Evolutionary conservation across 2,329 filamentous ascomycete species (phyloP), one percentile per base, ranked within the genome.

Genomic region (Fusarium sp.): DNA sequence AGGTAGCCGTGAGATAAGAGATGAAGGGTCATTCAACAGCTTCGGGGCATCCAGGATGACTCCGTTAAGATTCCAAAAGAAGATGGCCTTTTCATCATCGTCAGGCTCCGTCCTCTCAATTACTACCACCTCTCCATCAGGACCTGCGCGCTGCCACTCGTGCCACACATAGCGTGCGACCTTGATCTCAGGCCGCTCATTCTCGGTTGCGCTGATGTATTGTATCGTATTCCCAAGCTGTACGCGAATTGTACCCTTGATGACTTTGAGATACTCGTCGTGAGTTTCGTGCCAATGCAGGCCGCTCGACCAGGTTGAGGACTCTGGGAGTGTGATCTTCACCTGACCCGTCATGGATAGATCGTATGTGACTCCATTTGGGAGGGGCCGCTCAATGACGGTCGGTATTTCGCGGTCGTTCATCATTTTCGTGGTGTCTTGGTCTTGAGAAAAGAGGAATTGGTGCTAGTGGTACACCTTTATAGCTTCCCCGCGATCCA

Each of bases 21-120:
- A 58, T 1, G 63, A 35, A 1, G 52, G 0, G n/a, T 63, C 64
- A 5, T 4, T 39, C 2, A 77, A 4, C 3, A 75, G 24, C 18
- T 52, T 67, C 1, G 74, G 72, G 1, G 77, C 71, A 11, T 78
- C 54, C 22, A 86, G 73, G 16, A 85, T 79, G 4, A 85, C 77
- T 0, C 83, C 83, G 48, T 88, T 88, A 29, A 88, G 65, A 60
- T 88, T 88, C 80, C 85, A 84, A 71, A 88, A 88, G 77, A 88
- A 88, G 0, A 86, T 68, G 3, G 84, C 81, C 75, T 88, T 88
- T 13, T 81, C 74, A 0, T 84, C 82, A 62, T 88, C 86, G 6
- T 65, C 77, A 0, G 86, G 87, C 18, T 85, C 83, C 1, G 86
- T 88, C 77, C 85, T 83, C 76, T 88, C 87, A 13, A 85, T 79